phyloP scores from a whole-genome alignment of 805 yeast species.

The Kregervanrija delftensis region DNA sequence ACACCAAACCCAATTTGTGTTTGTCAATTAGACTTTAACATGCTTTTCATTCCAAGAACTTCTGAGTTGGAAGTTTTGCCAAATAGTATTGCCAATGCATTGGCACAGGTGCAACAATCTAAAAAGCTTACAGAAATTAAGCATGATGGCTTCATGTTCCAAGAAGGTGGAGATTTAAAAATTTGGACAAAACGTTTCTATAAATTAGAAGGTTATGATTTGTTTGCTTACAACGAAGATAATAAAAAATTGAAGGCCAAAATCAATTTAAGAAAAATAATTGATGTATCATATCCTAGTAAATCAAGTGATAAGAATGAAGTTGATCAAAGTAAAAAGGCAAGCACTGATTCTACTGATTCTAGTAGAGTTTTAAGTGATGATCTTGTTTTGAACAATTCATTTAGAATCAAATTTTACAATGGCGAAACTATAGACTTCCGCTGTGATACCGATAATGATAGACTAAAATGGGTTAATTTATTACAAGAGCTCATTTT shows the following conservation, averaged over 20 bases:
- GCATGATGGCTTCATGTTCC: constrained; percentile 69
- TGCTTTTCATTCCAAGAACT: constrained; percentile 63
- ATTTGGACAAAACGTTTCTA: constrained; percentile 70
- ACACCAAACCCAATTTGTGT: constrained; percentile 46
- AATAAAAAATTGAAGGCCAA: constrained; percentile 65
- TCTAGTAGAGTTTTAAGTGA: constrained; percentile 59
- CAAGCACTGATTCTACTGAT: neutral
- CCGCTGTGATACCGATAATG: constrained; percentile 67
- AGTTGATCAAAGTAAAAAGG: constrained; percentile 9
- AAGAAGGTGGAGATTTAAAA: constrained; percentile 87
- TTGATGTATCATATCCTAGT: constrained; percentile 40
- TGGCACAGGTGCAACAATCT: constrained; percentile 33
- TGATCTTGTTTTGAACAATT: constrained; percentile 58
- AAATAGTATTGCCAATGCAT: constrained; percentile 54
- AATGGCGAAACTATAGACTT: constrained; percentile 81
- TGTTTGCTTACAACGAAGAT: constrained; percentile 71
- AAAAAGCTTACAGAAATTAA: constrained; percentile 19
- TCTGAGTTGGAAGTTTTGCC: constrained; percentile 61
- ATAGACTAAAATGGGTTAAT: constrained; percentile 60
- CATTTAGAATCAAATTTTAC: constrained; percentile 67
- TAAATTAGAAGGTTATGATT: constrained; percentile 60
- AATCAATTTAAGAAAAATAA: constrained; percentile 67
- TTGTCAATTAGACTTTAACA: constrained; percentile 60
- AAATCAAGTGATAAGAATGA: constrained; percentile 22
- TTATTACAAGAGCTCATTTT: constrained; percentile 50